Base-by-base conservation (phyloP, 2,329 filamentous ascomycete genomes). In the Ophiostoma piceae region DNA sequence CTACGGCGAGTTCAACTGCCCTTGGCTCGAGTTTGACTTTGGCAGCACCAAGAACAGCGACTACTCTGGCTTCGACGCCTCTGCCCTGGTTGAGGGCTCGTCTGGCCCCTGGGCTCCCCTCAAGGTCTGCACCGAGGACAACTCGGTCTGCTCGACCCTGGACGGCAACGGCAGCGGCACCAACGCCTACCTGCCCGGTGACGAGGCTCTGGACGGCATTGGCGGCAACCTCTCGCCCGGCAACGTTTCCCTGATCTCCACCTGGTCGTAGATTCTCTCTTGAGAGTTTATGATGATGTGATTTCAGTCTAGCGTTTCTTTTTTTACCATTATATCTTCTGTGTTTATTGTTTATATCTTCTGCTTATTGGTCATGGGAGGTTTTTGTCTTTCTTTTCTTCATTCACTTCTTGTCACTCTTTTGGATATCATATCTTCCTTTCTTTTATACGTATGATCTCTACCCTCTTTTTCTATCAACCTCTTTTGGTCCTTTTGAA, bases 1-100 rank as follows among this genome's bases (percentile, higher is more conserved):
- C 2, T 72, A 74, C 67, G 82, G 83, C 72, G 79, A 82, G 75
- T 82, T 77, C 70, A 79, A 79, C 67, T 77, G 78, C 72, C 80
- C 80, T 70, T 86, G 84, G 84, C 73, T 80, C 76, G 84, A 86
- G 79, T 82, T 80, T 68, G 84, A 85, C 77, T 80, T 81, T 66
- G 81, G 73, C 71, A 82, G 80, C 78, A 47, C 72, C 0, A 76
- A 76, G 77, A 86, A 86, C 80, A 69, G 74, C n/a, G 77, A 75
- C 69, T 84, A 81, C 81, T 84, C 81, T 2, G 84, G 84, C 57
- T 82, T 80, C 71, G 84, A 86, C 70, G 83, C 81, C 72, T 85
- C 83, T 4, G 80, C 79, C 71, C 79, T 86, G 11, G 82, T 84
- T 60, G 77, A 83, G 39, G 78, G 80, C 74, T 71, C 74, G 37